Conservation (phyloP, 208 protist species). For the Trichomonas vaginalis region DNA sequence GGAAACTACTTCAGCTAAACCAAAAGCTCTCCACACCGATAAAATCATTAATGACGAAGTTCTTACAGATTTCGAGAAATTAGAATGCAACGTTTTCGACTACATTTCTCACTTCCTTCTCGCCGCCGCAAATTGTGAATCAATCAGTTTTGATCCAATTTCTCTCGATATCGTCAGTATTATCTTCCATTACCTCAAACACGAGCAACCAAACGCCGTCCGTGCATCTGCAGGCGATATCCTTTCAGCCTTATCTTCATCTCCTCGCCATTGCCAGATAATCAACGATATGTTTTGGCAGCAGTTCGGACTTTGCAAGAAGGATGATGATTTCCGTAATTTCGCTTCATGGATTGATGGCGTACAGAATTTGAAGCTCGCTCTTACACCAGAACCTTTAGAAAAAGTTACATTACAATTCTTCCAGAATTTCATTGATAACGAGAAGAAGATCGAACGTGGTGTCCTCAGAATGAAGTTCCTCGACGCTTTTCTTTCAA, state of each 20-base stretch:
- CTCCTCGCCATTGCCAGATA: background rate
- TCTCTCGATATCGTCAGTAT: background rate
- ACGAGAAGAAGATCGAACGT: background rate
- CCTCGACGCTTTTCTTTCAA: background rate
- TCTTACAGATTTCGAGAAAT: background rate
- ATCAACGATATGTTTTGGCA: background rate
- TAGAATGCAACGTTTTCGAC: background rate
- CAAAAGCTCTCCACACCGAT: slow-evolving; percentile 3
- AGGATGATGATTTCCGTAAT: slow-evolving; percentile 6
- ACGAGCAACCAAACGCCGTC: background rate
- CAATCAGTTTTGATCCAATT: background rate
- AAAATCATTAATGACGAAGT: background rate
- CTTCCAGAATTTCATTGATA: background rate
- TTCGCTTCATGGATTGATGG: background rate
- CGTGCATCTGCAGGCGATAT: background rate
- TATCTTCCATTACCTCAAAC: background rate
- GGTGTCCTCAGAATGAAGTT: background rate
- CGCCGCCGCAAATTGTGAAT: background rate
- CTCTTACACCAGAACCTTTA: background rate
- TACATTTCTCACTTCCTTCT: background rate
- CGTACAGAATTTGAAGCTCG: background rate
- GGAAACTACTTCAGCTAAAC: background rate
- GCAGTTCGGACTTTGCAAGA: background rate
- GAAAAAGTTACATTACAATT: background rate
- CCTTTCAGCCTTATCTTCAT: background rate